A percentile compares a stretch with the other conserved stretches of the same genome.
phyloP scores from a whole-genome alignment of 2,329 filamentous ascomycete genomes.

The Cercospora sojina region DNA sequence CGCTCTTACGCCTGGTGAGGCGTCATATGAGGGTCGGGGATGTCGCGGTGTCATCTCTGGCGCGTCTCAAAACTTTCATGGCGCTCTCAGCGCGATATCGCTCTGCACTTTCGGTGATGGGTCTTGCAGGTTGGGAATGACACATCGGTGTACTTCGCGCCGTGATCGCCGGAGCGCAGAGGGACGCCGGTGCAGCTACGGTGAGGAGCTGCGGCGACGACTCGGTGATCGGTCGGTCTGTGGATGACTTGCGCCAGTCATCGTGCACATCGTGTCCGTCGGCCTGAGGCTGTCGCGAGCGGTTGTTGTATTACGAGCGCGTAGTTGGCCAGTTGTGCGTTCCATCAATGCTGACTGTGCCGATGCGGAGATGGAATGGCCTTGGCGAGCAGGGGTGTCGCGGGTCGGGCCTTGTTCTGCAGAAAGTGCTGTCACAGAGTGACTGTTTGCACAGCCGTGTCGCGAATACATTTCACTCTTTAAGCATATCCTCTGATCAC shows the following conservation, averaged over 20 bases:
- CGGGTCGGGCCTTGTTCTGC: neutral
- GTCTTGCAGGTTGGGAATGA: neutral
- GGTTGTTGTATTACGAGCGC: neutral
- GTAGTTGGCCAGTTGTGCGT: neutral
- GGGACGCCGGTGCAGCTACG: neutral
- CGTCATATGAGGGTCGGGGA: neutral
- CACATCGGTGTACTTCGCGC: neutral
- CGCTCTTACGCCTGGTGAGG: neutral
- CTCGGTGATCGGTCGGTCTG: neutral
- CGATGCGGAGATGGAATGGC: neutral
- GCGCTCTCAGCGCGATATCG: neutral
- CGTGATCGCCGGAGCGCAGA: neutral
- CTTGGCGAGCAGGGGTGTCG: neutral
- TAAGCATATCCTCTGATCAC: neutral
- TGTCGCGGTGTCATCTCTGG: neutral
- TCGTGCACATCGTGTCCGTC: neutral
- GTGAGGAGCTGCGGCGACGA: neutral
- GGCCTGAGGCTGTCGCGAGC: neutral
- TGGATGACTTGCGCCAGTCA: neutral
- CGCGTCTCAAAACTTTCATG: neutral
- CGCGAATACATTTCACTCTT: neutral
- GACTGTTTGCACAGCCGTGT: neutral
- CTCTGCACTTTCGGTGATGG: neutral
- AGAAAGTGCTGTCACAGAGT: conserved; percentile 1
- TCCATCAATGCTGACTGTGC: neutral